Evolutionary conservation across 2,329 filamentous ascomycete species (phyloP).

Genomic region (Colletotrichum tabaci): DNA sequence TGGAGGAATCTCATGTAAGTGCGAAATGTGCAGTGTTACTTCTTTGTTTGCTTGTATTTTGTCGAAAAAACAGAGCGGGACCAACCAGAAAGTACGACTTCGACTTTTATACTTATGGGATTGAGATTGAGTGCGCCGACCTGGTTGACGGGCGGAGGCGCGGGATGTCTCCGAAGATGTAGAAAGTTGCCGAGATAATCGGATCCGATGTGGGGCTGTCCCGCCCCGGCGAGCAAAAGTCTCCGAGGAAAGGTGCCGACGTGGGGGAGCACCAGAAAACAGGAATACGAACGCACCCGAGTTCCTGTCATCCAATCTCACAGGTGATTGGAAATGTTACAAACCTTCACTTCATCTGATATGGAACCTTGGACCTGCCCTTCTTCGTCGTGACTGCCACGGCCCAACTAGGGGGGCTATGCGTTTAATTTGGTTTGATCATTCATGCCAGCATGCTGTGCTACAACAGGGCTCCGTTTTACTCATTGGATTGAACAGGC

Average conservation of each 20-base stretch:
- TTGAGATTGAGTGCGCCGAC: background rate
- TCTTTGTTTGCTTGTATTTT: background rate
- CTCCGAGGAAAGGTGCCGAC: conserved; percentile 21
- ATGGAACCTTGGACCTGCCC: background rate
- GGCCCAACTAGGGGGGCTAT: background rate
- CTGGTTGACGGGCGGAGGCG: background rate
- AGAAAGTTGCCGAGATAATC: conserved; percentile 18
- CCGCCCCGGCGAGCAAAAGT: conserved; percentile 13
- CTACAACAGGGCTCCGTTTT: background rate
- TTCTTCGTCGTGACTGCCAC: background rate
- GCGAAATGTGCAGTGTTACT: background rate
- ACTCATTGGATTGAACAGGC: too few relatives aligned
- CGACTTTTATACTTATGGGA: background rate
- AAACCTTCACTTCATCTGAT: too few relatives aligned
- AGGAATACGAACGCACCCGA: too few relatives aligned
- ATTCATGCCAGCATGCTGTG: background rate
- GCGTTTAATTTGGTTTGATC: background rate
- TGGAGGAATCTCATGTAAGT: conserved; percentile 7
- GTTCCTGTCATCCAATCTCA: background rate
- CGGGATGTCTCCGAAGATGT: conserved; percentile 9
- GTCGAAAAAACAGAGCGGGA: too few relatives aligned
- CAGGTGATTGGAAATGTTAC: background rate
- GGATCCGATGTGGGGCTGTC: conserved; percentile 21
- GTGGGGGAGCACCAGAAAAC: background rate
- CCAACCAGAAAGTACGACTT: too few relatives aligned